phyloP scores from a whole-genome alignment of 371 early-diverging fungal species.

The Mycotypha africana region DNA sequence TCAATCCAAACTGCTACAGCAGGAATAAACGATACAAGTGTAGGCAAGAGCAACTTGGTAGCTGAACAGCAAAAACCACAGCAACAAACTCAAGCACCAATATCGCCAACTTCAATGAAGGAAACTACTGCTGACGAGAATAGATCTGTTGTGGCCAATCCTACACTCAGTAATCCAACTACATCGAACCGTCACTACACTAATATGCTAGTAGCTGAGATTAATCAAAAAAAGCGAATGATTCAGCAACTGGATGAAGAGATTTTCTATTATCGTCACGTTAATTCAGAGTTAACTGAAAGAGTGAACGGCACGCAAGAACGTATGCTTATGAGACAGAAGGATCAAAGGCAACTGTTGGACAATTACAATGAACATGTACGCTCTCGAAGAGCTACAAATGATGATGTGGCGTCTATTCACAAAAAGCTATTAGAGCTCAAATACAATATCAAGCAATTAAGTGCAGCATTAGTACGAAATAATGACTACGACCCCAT shows the following conservation, averaged over 20 bases:
- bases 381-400: constrained; percentile 47
- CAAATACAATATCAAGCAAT: constrained; percentile 34
- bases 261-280: constrained; percentile 4
- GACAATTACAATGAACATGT: constrained; percentile 52
- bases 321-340: constrained; percentile 13
- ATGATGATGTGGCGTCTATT: constrained; percentile 49
- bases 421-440: constrained; percentile 40
- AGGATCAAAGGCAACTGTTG: constrained; percentile 27
- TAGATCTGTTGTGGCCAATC: too few relatives aligned
- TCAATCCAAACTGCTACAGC: too few relatives aligned
- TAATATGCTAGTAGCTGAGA: background rate
- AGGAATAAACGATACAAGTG: too few relatives aligned
- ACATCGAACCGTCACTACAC: too few relatives aligned
- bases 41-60: too few relatives aligned
- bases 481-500: constrained; percentile 37
- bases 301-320: constrained; percentile 4
- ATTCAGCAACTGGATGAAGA: constrained; percentile 14
- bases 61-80: too few relatives aligned
- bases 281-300: constrained; percentile 10
- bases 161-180: too few relatives aligned
- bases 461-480: constrained; percentile 40
- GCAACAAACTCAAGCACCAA: too few relatives aligned
- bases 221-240: constrained; percentile 11
- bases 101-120: too few relatives aligned
- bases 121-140: too few relatives aligned